These are phyloP conservation scores for Thelephora ganbajun DNA, from an alignment of 768 basidiomycete genomes.

Conservation along the genomic window DNA sequence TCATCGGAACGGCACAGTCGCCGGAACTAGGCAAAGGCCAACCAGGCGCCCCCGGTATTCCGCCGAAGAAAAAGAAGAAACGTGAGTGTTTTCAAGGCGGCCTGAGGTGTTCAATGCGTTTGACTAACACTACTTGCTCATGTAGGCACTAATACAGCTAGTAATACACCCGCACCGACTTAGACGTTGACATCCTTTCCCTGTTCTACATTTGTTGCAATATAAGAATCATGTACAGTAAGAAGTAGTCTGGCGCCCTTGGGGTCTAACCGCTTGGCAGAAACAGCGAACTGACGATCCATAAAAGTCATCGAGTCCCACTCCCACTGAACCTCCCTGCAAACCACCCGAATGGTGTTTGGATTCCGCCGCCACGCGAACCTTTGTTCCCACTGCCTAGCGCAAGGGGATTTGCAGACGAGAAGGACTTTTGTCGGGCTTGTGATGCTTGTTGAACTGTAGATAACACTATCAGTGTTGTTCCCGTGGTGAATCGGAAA, in stretches of 20 bases:
- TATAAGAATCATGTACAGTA: no score
- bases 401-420: constrained; percentile 72
- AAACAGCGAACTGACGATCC: background rate
- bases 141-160: no score
- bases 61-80: constrained; percentile 72
- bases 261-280: background rate
- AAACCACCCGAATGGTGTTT: constrained; percentile 69
- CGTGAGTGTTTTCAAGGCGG: constrained; percentile 33
- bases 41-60: constrained; percentile 33
- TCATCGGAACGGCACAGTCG: constrained; percentile 20
- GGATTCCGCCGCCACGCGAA: constrained; percentile 43
- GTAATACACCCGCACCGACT: no score
- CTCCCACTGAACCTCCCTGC: constrained; percentile 61
- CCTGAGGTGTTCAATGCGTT: no score
- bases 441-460: constrained; percentile 59
- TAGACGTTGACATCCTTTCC: no score
- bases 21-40: constrained; percentile 36
- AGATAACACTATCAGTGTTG: background rate
- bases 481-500: background rate
- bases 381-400: constrained; percentile 48
- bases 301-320: constrained; percentile 26
- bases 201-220: no score
- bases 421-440: constrained; percentile 64
- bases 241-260: no score
- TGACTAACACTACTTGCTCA: no score